Percentiles rank a stretch among this genome's conserved stretches.
phyloP scores from a whole-genome alignment of 257 asterid species.

The Lantana camara region DNA sequence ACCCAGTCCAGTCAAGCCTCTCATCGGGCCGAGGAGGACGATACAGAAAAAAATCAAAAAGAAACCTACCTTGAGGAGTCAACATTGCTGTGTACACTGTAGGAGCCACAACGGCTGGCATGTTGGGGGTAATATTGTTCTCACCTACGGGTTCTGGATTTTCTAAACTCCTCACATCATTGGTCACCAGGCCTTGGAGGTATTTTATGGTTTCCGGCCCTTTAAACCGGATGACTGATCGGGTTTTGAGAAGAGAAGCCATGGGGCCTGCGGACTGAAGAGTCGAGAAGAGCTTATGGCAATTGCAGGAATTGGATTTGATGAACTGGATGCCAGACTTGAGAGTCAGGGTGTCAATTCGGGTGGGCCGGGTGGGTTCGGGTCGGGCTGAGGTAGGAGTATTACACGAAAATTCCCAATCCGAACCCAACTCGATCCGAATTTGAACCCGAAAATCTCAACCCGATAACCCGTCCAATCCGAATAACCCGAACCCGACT shows the following conservation, averaged over 20 bases:
- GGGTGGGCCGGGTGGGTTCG: too few species aligned
- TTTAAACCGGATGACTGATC: slow-evolving; percentile 79
- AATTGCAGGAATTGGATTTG: slow-evolving; percentile 25
- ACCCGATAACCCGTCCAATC: too few species aligned
- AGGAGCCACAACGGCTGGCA: slow-evolving; percentile 49
- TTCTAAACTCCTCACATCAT: slow-evolving; percentile 64
- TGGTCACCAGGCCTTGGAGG: slow-evolving; percentile 85
- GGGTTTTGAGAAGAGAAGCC: slow-evolving; percentile 69
- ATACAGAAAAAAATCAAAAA: slow-evolving; percentile 75
- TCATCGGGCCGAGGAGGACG: slow-evolving; percentile 62
- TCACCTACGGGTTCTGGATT: slow-evolving; percentile 46
- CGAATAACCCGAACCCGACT: too few species aligned
- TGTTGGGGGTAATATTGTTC: slow-evolving; percentile 51
- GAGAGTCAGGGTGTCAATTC: too few species aligned
- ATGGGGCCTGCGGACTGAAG: slow-evolving; percentile 59
- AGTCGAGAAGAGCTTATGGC: slow-evolving; percentile 41
- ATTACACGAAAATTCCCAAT: too few species aligned
- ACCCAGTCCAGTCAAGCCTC: slow-evolving; percentile 68
- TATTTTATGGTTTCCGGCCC: slow-evolving; percentile 86
- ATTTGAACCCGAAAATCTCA: too few species aligned
- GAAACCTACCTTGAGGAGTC: slow-evolving; percentile 86
- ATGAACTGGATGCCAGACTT: slow-evolving; percentile 35
- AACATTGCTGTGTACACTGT: slow-evolving; percentile 78
- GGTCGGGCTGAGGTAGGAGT: too few species aligned
- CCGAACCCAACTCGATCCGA: too few species aligned